Evolutionary conservation across 192 early-diverging fungal species (phyloP).

Genomic region (Coemansia aciculifera): DNA sequence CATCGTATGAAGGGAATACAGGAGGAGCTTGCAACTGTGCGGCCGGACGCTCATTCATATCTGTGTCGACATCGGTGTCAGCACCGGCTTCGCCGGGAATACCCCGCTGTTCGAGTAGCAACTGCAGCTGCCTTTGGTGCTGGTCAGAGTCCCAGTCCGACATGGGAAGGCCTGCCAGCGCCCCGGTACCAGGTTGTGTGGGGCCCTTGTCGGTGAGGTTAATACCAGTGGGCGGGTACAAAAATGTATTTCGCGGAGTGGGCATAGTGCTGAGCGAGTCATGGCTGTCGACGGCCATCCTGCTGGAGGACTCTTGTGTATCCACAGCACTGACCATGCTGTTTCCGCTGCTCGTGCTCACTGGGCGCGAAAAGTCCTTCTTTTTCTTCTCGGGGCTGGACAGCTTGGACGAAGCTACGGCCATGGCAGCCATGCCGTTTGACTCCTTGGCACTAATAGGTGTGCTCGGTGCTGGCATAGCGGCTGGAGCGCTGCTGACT

Average conservation of each 20-base stretch:
- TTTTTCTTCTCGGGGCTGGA: conserved; percentile 19
- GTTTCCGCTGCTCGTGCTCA: conserved; percentile 48
- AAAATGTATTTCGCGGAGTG: conserved; percentile 51
- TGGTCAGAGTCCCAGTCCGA: conserved; percentile 39
- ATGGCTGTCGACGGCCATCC: conserved; percentile 28
- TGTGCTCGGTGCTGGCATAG: conserved; percentile 1
- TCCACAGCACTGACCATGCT: conserved; percentile 40
- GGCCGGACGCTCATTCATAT: background rate
- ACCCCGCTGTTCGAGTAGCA: conserved; percentile 37
- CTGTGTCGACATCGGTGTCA: background rate
- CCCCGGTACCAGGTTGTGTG: background rate
- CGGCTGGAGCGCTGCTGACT: background rate
- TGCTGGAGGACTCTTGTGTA: conserved; percentile 18
- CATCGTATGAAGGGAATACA: conserved; percentile 40
- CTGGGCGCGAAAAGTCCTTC: conserved; percentile 38
- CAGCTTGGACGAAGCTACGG: conserved; percentile 20
- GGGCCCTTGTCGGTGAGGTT: conserved; percentile 28
- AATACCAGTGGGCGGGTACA: conserved; percentile 49
- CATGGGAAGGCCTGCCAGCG: background rate
- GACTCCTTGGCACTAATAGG: background rate
- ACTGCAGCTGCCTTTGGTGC: conserved; percentile 44
- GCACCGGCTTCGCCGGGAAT: conserved; percentile 7
- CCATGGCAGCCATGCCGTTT: conserved; percentile 18
- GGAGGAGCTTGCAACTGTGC: background rate
- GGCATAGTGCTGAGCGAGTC: conserved; percentile 54